Conservation (phyloP, 2,329 filamentous ascomycete genomes). For the Pestalotiopsis sp. region DNA sequence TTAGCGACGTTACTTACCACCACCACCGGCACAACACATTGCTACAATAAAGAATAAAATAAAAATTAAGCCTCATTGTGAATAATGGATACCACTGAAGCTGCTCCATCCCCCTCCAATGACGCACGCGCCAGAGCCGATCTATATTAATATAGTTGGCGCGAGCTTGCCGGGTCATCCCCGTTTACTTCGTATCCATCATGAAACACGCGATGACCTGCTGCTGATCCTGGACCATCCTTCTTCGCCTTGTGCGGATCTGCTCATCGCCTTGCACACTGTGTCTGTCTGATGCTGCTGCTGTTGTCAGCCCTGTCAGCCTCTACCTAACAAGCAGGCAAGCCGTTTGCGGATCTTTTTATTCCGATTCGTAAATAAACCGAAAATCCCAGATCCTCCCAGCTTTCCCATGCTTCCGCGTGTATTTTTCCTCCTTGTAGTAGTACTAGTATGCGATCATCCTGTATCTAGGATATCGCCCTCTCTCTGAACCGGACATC, state of each 20-base stretch:
- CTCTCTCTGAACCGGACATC: background rate
- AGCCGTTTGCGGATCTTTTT: background rate
- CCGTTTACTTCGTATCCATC: background rate
- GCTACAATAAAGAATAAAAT: background rate
- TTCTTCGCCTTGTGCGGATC: background rate
- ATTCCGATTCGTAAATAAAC: background rate
- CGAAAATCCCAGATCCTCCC: background rate
- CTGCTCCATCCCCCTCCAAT: background rate
- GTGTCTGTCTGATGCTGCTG: background rate
- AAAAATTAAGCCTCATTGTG: background rate
- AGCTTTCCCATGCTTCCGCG: background rate
- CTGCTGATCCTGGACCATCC: background rate
- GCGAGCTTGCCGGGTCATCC: background rate
- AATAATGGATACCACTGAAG: background rate
- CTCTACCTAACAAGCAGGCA: background rate
- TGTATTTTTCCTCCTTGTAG: background rate
- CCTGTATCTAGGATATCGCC: background rate
- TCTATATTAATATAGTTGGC: background rate
- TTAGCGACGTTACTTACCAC: no score
- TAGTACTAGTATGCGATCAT: background rate
- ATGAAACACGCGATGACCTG: background rate
- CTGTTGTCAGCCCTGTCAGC: background rate
- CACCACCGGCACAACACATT: background rate
- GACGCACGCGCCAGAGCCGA: background rate
- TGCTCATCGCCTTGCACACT: background rate